These are phyloP conservation scores for Immersiporthe knoxdaviesiana DNA, from an alignment of 2,329 filamentous ascomycete genomes.

Conservation along the genomic window DNA sequence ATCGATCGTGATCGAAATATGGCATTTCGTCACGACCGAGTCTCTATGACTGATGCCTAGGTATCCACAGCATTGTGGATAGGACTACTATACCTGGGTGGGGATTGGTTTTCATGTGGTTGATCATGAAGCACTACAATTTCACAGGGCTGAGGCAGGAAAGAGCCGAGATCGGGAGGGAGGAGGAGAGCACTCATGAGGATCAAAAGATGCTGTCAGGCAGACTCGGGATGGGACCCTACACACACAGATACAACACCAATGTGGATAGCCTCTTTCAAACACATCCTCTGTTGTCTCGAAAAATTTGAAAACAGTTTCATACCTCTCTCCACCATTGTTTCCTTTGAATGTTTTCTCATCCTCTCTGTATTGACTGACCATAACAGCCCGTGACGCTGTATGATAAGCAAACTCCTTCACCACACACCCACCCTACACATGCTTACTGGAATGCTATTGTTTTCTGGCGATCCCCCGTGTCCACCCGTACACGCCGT, in stretches of 20 bases:
- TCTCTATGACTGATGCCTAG: neutral
- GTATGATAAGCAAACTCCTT: neutral
- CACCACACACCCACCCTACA: neutral
- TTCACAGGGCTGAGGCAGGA: constrained; percentile 20
- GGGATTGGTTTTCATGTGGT: constrained; percentile 5
- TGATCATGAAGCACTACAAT: neutral
- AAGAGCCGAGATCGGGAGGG: constrained; percentile 9
- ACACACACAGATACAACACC: neutral
- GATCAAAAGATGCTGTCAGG: neutral
- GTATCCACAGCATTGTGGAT: constrained; percentile 13
- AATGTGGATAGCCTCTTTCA: constrained; percentile 25
- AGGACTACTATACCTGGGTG: constrained; percentile 1
- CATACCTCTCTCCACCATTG: constrained; percentile 19
- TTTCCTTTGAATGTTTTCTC: neutral
- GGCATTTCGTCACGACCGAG: neutral
- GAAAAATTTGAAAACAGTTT: constrained; percentile 20
- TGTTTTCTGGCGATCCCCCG: neutral
- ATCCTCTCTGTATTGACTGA: neutral
- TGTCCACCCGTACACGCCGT: neutral
- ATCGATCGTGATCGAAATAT: neutral
- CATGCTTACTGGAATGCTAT: neutral
- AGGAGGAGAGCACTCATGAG: neutral
- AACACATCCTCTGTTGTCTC: constrained; percentile 17
- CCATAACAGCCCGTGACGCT: neutral
- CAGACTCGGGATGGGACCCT: neutral